Conservation (phyloP, 2,329 filamentous ascomycete species). For the Purpureocillium lavendulum region DNA sequence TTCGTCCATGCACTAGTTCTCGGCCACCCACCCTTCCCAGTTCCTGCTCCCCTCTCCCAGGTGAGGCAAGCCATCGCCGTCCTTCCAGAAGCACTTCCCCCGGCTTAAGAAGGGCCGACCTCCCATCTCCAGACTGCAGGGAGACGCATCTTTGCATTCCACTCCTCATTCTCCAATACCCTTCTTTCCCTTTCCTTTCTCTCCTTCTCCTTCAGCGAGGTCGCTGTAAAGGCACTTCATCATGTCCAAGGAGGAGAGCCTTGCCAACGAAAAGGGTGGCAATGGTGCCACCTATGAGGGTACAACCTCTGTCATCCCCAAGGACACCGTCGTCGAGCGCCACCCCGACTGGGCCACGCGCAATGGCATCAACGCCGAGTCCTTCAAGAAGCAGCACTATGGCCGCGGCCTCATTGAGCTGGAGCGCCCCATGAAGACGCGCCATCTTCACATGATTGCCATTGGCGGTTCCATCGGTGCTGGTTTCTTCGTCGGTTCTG, state of each 20-base stretch:
- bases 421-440: conserved; percentile 38
- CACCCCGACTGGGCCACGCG: conserved; percentile 15
- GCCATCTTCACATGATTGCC: conserved; percentile 52
- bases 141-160: neutral
- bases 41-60: too few relatives aligned
- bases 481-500: conserved; percentile 41
- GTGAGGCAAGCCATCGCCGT: conserved; percentile 3
- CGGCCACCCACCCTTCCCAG: neutral
- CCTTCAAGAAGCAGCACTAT: conserved; percentile 28
- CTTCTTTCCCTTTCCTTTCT: neutral
- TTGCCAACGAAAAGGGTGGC: conserved; percentile 11
- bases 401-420: conserved; percentile 24
- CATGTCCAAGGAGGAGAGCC: conserved; percentile 10
- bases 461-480: conserved; percentile 34
- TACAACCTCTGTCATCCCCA: conserved; percentile 9
- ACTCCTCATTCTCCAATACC: neutral
- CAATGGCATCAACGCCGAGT: conserved; percentile 27
- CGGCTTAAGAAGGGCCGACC: conserved; percentile 5
- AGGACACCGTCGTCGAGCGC: neutral
- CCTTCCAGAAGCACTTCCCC: conserved; percentile 6
- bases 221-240: conserved; percentile 3
- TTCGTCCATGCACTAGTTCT: neutral
- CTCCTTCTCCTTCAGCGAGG: neutral
- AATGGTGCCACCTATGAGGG: conserved; percentile 7
- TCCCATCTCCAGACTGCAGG: neutral